Evolutionary conservation across 345 rosid genomes (phyloP).

Genomic region (Viola odorata): DNA sequence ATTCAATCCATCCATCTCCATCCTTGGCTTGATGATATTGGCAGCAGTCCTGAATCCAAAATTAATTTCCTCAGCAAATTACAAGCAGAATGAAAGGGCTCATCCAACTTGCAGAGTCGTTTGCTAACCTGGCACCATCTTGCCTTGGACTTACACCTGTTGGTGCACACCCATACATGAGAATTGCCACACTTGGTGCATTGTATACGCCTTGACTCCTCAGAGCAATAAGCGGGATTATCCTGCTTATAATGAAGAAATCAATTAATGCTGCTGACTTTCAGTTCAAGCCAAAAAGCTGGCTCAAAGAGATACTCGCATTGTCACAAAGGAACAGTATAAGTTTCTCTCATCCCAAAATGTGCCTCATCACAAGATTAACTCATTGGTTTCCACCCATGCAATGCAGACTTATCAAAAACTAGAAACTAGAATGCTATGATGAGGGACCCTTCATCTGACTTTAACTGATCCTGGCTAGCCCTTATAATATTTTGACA

Average conservation of each 20-base stretch:
- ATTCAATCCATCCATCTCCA: slow-evolving; percentile 99
- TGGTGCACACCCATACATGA: slow-evolving; percentile 96
- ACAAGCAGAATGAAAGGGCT: not conserved
- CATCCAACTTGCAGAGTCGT: not conserved
- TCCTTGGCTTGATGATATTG: slow-evolving; percentile 98
- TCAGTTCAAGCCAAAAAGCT: not conserved
- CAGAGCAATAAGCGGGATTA: slow-evolving; percentile 55
- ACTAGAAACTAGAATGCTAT: no score
- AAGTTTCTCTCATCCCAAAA: no score
- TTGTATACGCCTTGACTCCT: slow-evolving; percentile 94
- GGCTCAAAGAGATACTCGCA: no score
- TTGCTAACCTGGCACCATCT: slow-evolving; percentile 94
- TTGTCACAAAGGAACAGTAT: no score
- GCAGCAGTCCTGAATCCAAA: slow-evolving; percentile 71
- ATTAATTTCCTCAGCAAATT: slow-evolving; percentile 8
- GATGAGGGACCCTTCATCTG: no score
- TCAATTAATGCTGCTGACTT: not conserved
- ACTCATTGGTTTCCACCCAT: no score
- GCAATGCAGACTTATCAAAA: no score
- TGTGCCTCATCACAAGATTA: no score
- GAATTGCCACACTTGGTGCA: slow-evolving; percentile 90
- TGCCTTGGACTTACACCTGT: slow-evolving; percentile 72
- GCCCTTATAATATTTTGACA: no score
- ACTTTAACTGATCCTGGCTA: no score
- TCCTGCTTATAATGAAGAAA: slow-evolving; percentile 33